Conservation (phyloP, 345 rosid genomes). For the Linum tenue region DNA sequence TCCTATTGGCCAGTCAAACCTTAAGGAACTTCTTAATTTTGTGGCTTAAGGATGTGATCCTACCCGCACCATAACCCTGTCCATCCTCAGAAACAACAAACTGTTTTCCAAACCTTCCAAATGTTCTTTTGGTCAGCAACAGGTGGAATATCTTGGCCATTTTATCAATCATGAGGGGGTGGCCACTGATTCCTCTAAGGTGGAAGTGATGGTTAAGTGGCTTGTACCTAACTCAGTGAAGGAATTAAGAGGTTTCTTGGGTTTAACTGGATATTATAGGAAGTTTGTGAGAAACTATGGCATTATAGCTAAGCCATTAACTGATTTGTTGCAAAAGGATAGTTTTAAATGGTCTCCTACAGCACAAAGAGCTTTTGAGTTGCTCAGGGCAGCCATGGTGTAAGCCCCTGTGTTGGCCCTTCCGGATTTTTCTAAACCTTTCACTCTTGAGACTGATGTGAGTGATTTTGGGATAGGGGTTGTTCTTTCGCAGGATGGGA, state of each 20-base stretch:
- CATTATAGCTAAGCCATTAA: no score
- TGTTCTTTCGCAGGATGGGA: no score
- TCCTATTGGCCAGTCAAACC: no score
- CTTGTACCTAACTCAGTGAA: not conserved
- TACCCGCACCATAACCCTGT: not conserved
- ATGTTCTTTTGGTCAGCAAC: not conserved
- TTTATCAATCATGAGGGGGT: not conserved
- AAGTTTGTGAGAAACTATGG: no score
- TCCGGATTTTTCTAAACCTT: not conserved
- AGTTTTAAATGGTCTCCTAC: no score
- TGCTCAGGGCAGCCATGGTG: not conserved
- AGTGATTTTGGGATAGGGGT: no score
- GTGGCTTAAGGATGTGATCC: no score
- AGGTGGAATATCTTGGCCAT: not conserved
- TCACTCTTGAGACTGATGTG: not conserved
- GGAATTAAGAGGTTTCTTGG: not conserved
- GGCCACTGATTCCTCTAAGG: not conserved
- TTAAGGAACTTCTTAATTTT: no score
- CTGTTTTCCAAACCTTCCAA: not conserved
- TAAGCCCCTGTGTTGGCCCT: not conserved
- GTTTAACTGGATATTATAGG: no score
- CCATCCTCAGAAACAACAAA: not conserved
- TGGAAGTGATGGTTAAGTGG: not conserved
- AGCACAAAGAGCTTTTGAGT: not conserved
- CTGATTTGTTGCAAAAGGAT: no score